phyloP scores from a whole-genome alignment of 352 stramenopile species.

The Phytophthora pinifolia region DNA sequence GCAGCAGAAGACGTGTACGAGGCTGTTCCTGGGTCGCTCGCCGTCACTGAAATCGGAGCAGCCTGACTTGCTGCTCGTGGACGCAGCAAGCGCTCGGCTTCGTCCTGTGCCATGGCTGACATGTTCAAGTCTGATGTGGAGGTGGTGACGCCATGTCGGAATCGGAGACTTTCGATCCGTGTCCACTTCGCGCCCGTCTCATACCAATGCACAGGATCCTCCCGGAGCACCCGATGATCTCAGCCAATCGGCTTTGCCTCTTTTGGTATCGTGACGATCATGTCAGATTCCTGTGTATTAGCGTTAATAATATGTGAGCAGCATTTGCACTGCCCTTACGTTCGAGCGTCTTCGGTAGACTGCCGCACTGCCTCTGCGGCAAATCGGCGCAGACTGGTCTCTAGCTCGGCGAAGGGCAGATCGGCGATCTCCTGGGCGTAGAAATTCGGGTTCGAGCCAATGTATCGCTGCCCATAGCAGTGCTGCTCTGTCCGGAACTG shows the following conservation, averaged over 20 bases:
- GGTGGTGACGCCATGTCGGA: not conserved
- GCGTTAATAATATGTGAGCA: not conserved
- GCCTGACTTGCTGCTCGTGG: constrained; percentile 5
- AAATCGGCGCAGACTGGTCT: constrained; percentile 29
- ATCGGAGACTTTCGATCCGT: constrained; percentile 7
- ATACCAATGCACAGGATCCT: not conserved
- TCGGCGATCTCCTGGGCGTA: constrained; percentile 25
- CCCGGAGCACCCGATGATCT: not conserved
- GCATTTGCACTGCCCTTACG: not conserved
- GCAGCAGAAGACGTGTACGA: not conserved
- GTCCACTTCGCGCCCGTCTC: constrained; percentile 16
- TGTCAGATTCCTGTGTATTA: too few species aligned
- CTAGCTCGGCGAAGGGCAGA: constrained; percentile 29
- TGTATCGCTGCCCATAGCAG: constrained; percentile 50
- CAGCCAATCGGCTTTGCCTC: constrained; percentile 1
- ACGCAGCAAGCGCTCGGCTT: constrained; percentile 12
- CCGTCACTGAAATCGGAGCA: not conserved
- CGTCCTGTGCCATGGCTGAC: constrained; percentile 17
- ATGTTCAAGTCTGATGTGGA: constrained; percentile 12
- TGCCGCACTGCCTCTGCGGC: constrained; percentile 24
- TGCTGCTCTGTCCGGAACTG: constrained; percentile 46
- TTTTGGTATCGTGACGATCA: constrained; percentile 5
- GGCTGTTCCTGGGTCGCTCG: constrained; percentile 2
- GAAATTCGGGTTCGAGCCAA: constrained; percentile 36
- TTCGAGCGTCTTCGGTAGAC: not conserved